Evolutionary conservation across 1,284 basidiomycete species (phyloP), one percentile per base, ranked within the genome.

Genomic region (Microbotryomycetes sp.): DNA sequence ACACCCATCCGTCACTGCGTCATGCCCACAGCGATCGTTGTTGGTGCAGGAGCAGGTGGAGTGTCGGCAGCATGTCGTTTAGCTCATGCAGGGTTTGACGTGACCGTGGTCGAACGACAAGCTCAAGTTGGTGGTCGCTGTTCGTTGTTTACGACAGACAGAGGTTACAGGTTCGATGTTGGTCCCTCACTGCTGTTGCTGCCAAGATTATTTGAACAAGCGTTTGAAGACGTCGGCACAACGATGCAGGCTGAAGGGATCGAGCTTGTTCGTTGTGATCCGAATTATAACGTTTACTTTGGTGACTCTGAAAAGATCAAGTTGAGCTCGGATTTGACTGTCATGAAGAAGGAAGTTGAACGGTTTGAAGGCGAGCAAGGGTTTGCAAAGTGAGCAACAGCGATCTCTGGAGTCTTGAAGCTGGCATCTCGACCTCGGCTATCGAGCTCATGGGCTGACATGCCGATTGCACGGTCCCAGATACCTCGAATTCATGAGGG

Each of bases 181-280:
- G 77, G 77, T n/a, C 79, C 79, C 6, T 79, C 77, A 15, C 75
- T 81, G 29, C 76, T 79, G 58, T 77, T 81, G 55, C 76, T 81
- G 57, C 80, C 79, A 2, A 75, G 79, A 42, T 71, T 81, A 26
- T 80, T 81, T 65, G 73, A 77, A 31, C 72, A 78, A 42, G 76
- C 79, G 25, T 81, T 79, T 71, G 60, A 69, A 30, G 79, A 80
- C 54, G 74, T 81, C 29, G 79, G 76, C 1, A 76, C 77, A 7
- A 70, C 74, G 9, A 72, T 80, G 26, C 71, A 77, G 30, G 74
- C 75, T n/a, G 76, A 79, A 58, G 68, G 67, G 6, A 69, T 80
- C 54, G 71, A 76, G 31, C 74, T 81, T 46, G 68, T 77, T 26
- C 77, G 79, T 58, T 79, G 74, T 65, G 71, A 78, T 45, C 78